Conservation (phyloP, 1,139 yeast species). For the Candida sanyaensis region DNA sequence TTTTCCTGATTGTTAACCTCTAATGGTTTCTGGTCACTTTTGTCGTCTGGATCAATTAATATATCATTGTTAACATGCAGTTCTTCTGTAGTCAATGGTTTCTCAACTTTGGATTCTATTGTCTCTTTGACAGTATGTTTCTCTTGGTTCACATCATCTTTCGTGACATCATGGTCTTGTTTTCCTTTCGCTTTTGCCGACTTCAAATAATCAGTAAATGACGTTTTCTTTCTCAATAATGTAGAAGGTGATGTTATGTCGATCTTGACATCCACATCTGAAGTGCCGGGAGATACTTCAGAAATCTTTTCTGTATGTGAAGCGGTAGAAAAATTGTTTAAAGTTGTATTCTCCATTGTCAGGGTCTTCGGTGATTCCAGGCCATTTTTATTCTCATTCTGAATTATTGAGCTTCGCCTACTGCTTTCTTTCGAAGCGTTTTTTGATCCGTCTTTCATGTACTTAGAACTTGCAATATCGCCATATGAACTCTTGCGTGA, state of each 20-base stretch:
- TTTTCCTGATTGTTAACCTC: no score
- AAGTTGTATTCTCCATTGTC: neutral
- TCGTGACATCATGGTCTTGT: neutral
- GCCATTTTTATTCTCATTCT: neutral
- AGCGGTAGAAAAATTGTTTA: neutral
- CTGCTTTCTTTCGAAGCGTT: constrained; percentile 5
- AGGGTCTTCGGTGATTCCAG: constrained; percentile 6
- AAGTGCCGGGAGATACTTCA: neutral
- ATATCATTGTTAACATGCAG: neutral
- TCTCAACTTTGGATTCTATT: neutral
- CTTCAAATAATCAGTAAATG: constrained; percentile 19
- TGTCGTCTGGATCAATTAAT: neutral
- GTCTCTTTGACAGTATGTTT: neutral
- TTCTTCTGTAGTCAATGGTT: neutral
- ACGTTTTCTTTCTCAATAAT: constrained; percentile 13
- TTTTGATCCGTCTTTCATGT: constrained; percentile 1
- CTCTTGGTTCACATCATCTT: neutral
- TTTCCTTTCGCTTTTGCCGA: constrained; percentile 11
- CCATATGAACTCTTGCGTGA: constrained; percentile 9
- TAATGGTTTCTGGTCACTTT: no score
- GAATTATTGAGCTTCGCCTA: constrained; percentile 4
- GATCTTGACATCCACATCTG: no score
- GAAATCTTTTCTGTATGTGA: neutral
- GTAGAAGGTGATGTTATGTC: neutral
- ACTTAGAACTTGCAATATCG: neutral